These are phyloP conservation scores for Lasiodiplodia theobromae DNA, from an alignment of 2,329 filamentous ascomycete genomes.

Conservation along the genomic window DNA sequence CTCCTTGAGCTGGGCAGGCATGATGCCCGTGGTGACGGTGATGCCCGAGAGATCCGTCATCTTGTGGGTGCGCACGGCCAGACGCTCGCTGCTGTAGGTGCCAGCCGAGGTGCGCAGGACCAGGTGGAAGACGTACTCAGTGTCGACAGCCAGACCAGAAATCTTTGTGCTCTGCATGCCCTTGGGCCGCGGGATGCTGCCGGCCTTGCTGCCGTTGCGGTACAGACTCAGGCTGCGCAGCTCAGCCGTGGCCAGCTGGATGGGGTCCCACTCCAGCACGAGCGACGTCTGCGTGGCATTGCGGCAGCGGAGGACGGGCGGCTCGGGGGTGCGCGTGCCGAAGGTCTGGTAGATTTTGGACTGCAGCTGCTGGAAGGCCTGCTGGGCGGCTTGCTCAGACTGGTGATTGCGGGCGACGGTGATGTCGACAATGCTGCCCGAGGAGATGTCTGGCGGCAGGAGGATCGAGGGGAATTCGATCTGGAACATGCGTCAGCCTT, in stretches of 20 bases:
- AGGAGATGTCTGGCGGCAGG: constrained; percentile 91
- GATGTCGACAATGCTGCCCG: constrained; percentile 97
- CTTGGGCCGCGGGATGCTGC: constrained; percentile 86
- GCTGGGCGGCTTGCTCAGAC: constrained; percentile 77
- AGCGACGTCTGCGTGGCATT: constrained; percentile 99
- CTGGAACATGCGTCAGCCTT: constrained; percentile 56
- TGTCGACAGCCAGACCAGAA: constrained; percentile 92
- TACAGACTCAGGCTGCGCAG: constrained; percentile 89
- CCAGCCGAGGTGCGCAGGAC: constrained; percentile 90
- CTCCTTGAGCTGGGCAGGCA: constrained; percentile 76
- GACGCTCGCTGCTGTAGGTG: constrained; percentile 81
- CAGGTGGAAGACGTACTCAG: constrained; percentile 93
- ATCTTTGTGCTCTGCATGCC: constrained; percentile 97
- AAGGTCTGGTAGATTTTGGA: constrained; percentile 86
- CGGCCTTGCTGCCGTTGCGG: constrained; percentile 95
- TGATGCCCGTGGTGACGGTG: constrained; percentile 88
- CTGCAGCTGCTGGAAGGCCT: constrained; percentile 84
- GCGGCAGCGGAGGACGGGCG: constrained; percentile 85
- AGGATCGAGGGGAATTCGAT: constrained; percentile 99
- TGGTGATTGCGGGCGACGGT: constrained; percentile 85
- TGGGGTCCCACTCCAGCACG: constrained; percentile 97
- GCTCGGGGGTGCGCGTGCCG: constrained; percentile 76
- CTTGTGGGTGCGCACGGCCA: constrained; percentile 91
- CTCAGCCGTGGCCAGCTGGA: constrained; percentile 90
- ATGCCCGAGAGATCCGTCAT: constrained; percentile 98